Evolutionary conservation across 2,329 filamentous ascomycete species (phyloP).

Genomic region (Colletotrichum filicis): DNA sequence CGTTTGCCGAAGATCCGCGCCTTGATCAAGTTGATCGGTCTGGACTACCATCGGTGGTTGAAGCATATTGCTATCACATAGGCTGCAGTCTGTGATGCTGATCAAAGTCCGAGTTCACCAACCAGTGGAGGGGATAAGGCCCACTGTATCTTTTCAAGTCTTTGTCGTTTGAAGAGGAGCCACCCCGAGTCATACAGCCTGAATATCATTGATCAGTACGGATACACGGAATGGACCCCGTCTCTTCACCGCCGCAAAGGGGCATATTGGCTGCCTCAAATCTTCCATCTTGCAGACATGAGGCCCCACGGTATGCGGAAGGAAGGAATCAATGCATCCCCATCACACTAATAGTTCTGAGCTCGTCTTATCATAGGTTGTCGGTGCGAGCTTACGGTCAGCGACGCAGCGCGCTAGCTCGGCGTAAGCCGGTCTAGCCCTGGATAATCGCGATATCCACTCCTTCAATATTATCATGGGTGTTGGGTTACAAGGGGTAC

Average conservation of each 20-base stretch:
- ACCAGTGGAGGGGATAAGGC: background rate
- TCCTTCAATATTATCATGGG: background rate
- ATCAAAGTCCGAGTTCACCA: background rate
- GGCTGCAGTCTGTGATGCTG: background rate
- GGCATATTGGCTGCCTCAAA: background rate
- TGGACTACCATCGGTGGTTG: background rate
- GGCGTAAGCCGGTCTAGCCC: background rate
- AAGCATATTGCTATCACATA: background rate
- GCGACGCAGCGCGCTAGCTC: background rate
- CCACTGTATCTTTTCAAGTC: background rate
- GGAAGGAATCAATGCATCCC: background rate
- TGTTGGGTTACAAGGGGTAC: background rate
- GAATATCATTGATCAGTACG: background rate
- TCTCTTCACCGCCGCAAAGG: background rate
- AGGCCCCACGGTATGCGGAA: background rate
- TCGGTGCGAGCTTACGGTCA: background rate
- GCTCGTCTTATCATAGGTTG: background rate
- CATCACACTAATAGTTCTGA: background rate
- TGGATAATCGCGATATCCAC: background rate
- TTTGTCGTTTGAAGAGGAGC: background rate
- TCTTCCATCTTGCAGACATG: background rate
- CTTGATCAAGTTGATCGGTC: background rate
- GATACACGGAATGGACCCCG: background rate
- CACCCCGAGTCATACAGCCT: background rate
- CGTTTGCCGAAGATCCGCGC: background rate